These are phyloP conservation scores for Adansonia rubrostipa DNA, from an alignment of 441 rosid species.

Conservation along the genomic window DNA sequence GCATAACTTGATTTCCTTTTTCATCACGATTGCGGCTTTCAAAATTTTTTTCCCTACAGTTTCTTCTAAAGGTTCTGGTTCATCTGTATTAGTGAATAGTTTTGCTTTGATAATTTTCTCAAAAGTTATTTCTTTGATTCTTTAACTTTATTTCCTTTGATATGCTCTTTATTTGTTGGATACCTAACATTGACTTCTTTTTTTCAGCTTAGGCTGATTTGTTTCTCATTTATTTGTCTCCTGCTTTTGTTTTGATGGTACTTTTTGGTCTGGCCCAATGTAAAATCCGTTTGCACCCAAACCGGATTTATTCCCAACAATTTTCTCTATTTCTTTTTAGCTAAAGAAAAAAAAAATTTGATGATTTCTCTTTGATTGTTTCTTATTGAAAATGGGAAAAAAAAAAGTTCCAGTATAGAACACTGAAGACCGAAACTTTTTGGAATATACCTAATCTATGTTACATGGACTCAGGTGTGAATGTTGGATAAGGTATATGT, in stretches of 20 bases:
- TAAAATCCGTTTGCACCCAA: constrained; percentile 22
- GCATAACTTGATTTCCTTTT: constrained; percentile 32
- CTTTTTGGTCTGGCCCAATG: constrained; percentile 29
- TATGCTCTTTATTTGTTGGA: constrained; percentile 30
- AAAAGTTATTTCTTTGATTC: constrained; percentile 24
- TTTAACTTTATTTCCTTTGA: constrained; percentile 21
- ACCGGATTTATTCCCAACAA: background rate
- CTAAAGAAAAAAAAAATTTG: background rate
- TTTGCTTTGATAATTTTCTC: constrained; percentile 24
- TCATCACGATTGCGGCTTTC: constrained; percentile 28
- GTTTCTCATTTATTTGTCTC: constrained; percentile 12
- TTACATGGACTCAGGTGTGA: no score
- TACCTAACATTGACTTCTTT: constrained; percentile 37
- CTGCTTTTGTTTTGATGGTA: constrained; percentile 17
- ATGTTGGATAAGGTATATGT: no score
- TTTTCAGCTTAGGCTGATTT: constrained; percentile 16
- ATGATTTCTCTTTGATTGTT: background rate
- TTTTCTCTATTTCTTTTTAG: background rate
- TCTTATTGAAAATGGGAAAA: background rate
- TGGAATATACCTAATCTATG: background rate
- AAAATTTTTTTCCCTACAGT: background rate
- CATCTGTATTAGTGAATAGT: constrained; percentile 26
- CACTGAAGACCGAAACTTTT: background rate
- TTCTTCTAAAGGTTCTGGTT: constrained; percentile 22
- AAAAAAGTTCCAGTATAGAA: background rate